Conservation (phyloP, 129 eudicot species). For the Flaveria brownii region DNA sequence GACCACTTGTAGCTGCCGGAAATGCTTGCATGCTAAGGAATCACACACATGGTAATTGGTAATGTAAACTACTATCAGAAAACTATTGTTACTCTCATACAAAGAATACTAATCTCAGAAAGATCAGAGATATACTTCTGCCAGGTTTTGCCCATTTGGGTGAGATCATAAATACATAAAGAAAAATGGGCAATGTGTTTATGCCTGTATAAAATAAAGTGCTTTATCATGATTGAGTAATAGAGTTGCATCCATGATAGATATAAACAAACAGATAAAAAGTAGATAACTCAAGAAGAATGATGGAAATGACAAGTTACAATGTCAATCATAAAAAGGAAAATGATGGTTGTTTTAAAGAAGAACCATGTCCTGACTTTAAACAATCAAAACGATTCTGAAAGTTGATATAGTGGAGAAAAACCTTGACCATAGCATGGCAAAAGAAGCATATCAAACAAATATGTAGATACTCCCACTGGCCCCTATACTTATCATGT, state of each 20-base stretch:
- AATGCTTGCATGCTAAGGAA: conserved; percentile 21
- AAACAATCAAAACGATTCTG: conserved; percentile 9
- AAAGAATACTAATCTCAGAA: not conserved
- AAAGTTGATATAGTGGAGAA: conserved; percentile 14
- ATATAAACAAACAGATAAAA: not conserved
- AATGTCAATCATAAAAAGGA: not conserved
- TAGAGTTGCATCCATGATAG: not conserved
- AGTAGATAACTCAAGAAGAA: not conserved
- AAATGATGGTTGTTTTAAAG: not conserved
- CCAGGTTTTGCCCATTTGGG: conserved; percentile 18
- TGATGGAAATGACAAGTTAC: conserved; percentile 2
- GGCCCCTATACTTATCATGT: not conserved
- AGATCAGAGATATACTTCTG: conserved; percentile 3
- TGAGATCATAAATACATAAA: not conserved
- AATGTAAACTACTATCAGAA: not conserved
- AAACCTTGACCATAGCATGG: not conserved
- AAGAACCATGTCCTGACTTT: conserved; percentile 3
- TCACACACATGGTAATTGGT: conserved; percentile 9
- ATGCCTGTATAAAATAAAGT: not conserved
- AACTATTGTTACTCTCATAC: not conserved
- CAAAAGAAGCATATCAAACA: not conserved
- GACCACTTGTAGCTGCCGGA: conserved; percentile 9
- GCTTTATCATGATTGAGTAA: conserved; percentile 1
- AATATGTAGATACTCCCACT: not conserved
- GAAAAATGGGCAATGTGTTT: conserved; percentile 12